Evolutionary conservation across 2,329 filamentous ascomycete species (phyloP).

Genomic region (Venturia nashicola): DNA sequence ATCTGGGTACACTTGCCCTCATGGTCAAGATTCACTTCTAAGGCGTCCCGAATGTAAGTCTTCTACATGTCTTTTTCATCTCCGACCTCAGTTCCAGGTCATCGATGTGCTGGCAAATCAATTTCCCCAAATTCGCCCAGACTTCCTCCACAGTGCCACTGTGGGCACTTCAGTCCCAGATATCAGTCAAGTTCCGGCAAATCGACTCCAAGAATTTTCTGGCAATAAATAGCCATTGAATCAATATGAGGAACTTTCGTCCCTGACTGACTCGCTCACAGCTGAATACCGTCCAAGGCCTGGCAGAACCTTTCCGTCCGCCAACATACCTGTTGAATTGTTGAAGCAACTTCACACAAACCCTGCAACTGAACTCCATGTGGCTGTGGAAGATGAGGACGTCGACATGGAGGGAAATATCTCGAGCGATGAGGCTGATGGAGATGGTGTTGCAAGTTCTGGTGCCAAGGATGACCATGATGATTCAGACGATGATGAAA

Average conservation of each 20-base stretch:
- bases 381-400: not conserved
- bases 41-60: not conserved
- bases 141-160: too few relatives aligned
- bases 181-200: not conserved
- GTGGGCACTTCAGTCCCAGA: too few relatives aligned
- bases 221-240: not conserved
- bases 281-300: not conserved
- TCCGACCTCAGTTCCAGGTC: not conserved
- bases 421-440: not conserved
- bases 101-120: not conserved
- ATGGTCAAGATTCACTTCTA: constrained; percentile 1
- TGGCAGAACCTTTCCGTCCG: not conserved
- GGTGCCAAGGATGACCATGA: not conserved
- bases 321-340: not conserved
- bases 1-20: not conserved
- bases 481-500: not conserved
- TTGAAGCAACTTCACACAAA: not conserved
- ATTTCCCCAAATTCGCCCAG: too few relatives aligned
- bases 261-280: not conserved
- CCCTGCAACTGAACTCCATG: not conserved
- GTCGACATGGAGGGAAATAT: not conserved
- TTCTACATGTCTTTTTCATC: not conserved
- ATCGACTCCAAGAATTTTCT: not conserved
- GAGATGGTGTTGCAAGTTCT: not conserved
- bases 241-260: not conserved